phyloP scores from a whole-genome alignment of 768 basidiomycete species.

The Lactarius tabidus region DNA sequence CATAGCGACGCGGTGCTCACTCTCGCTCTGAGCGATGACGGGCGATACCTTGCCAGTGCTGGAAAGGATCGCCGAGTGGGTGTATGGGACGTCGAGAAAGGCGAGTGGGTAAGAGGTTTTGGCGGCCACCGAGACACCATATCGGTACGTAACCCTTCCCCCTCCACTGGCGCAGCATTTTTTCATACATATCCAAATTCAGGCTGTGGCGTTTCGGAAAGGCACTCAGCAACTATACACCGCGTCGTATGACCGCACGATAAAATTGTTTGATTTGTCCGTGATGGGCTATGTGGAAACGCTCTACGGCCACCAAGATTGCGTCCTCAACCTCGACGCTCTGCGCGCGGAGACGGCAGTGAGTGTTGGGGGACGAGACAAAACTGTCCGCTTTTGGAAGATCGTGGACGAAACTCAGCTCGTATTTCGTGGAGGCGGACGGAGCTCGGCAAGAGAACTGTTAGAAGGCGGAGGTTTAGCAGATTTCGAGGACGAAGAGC shows the following conservation, averaged over 20 bases:
- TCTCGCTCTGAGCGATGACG: conserved; percentile 82
- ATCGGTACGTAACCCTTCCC: conserved; percentile 48
- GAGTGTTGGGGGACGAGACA: conserved; percentile 86
- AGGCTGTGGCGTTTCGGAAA: conserved; percentile 76
- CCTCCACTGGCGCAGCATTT: conserved; percentile 40
- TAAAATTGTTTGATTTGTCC: conserved; percentile 80
- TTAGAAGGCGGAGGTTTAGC: conserved; percentile 70
- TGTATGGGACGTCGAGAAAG: conserved; percentile 78
- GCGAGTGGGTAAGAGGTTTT: conserved; percentile 76
- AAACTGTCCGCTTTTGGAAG: conserved; percentile 94
- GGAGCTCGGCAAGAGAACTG: conserved; percentile 72
- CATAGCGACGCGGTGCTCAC: conserved; percentile 85
- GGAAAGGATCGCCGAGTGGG: conserved; percentile 80
- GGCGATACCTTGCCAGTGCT: conserved; percentile 78
- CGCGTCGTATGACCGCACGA: conserved; percentile 78
- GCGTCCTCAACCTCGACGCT: conserved; percentile 70
- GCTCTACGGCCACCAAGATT: conserved; percentile 94
- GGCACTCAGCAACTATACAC: conserved; percentile 71
- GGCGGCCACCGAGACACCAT: conserved; percentile 71
- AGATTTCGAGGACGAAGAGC: conserved; percentile 53
- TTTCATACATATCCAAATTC: conserved; percentile 19
- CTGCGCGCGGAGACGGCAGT: conserved; percentile 82
- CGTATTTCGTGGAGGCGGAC: conserved; percentile 94
- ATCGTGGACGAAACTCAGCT: conserved; percentile 92
- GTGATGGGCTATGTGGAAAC: conserved; percentile 95